Conservation (phyloP, 495 filamentous ascomycete species). For the Thermochaetoides thermophila region DNA sequence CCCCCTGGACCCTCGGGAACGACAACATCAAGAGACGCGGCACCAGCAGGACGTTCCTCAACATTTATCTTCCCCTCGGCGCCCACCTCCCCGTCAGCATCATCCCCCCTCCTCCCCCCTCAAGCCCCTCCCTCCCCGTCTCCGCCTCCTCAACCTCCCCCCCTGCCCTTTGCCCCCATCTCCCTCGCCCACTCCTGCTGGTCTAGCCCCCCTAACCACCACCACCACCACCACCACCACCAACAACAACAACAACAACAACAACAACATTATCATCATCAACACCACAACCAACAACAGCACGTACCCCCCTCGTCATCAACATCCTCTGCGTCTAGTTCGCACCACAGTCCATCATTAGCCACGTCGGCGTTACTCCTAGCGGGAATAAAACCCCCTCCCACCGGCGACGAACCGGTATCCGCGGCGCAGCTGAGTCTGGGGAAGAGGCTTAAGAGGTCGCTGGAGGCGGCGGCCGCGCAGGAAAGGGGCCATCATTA, state of each 20-base stretch:
- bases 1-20: too few relatives aligned
- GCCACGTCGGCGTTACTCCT: constrained; percentile 2
- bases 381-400: constrained; percentile 6
- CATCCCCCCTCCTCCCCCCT: too few relatives aligned
- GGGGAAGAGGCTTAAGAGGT: constrained; percentile 29
- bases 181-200: neutral
- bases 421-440: constrained; percentile 31
- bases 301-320: constrained; percentile 1
- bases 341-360: too few relatives aligned
- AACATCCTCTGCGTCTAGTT: constrained; percentile 3
- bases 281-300: constrained; percentile 17
- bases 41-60: too few relatives aligned
- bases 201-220: neutral
- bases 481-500: neutral
- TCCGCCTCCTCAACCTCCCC: neutral
- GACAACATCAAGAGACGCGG: too few relatives aligned
- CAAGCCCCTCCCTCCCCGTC: too few relatives aligned
- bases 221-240: neutral
- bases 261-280: constrained; percentile 20
- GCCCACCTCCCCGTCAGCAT: too few relatives aligned
- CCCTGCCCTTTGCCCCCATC: too few relatives aligned
- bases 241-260: constrained; percentile 9
- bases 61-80: too few relatives aligned
- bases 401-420: constrained; percentile 20
- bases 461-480: too few relatives aligned